These are phyloP conservation scores for Phytomonas francai DNA, from an alignment of 208 protist species.

Conservation along the genomic window DNA sequence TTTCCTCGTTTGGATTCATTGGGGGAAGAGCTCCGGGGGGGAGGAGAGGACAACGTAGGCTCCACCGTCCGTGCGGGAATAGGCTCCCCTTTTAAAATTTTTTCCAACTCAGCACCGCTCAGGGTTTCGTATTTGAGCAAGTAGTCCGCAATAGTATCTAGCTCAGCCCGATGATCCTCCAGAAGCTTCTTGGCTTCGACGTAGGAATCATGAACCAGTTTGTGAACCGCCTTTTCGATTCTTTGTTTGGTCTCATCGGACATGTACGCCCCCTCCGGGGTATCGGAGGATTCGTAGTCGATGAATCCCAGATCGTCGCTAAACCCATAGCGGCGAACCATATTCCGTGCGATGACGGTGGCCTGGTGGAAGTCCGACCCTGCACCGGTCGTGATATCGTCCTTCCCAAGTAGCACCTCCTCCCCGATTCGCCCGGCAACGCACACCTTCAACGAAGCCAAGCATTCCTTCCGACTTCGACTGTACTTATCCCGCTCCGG, in stretches of 20 bases:
- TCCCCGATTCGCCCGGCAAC: slow-evolving; percentile 92
- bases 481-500: slow-evolving; percentile 85
- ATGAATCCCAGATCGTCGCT: slow-evolving; percentile 79
- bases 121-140: slow-evolving; percentile 85
- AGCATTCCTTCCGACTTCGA: slow-evolving; percentile 76
- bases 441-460: slow-evolving; percentile 79
- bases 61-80: slow-evolving; percentile 35
- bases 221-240: slow-evolving; percentile 79
- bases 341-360: slow-evolving; percentile 82
- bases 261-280: slow-evolving; percentile 80
- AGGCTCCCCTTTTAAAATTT: slow-evolving; percentile 67
- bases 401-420: slow-evolving; percentile 93
- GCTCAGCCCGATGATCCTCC: slow-evolving; percentile 40
- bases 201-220: slow-evolving; percentile 67
- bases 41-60: no score
- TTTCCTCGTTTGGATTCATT: slow-evolving; percentile 10
- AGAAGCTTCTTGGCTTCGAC: slow-evolving; percentile 65
- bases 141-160: slow-evolving; percentile 73
- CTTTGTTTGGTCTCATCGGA: slow-evolving; percentile 84
- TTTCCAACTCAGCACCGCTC: slow-evolving; percentile 65
- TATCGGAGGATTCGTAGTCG: slow-evolving; percentile 73
- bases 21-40: no score
- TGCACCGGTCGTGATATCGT: slow-evolving; percentile 92
- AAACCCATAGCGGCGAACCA: slow-evolving; percentile 90
- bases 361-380: slow-evolving; percentile 88